Evolutionary conservation across 129 eudicot species (phyloP).

Genomic region (Daucus carota): DNA sequence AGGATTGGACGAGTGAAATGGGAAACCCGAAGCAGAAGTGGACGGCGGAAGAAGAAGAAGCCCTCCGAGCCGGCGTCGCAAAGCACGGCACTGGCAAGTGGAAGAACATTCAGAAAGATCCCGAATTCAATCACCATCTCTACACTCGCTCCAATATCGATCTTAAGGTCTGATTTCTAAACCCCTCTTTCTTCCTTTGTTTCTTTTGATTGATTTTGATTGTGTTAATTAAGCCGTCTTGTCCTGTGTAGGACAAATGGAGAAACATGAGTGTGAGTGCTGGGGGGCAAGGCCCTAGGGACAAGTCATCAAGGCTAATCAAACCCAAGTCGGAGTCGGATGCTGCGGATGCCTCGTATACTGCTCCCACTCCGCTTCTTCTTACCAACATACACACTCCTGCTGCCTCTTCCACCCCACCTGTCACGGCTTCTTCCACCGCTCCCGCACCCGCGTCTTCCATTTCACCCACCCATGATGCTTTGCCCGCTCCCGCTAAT

Average conservation of each 20-base stretch:
- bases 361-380: constrained; percentile 29
- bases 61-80: constrained; percentile 79
- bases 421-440: not conserved
- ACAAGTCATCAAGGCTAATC: constrained; percentile 52
- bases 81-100: constrained; percentile 98
- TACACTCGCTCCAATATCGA: constrained; percentile 87
- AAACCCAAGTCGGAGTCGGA: constrained; percentile 48
- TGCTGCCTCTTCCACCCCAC: not conserved
- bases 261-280: constrained; percentile 76
- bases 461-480: constrained; percentile 24
- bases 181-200: not conserved
- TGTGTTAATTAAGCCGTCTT: too few relatives aligned
- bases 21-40: constrained; percentile 96
- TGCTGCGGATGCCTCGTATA: constrained; percentile 37
- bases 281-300: constrained; percentile 69
- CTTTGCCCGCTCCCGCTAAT: constrained; percentile 33
- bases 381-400: not conserved
- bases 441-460: constrained; percentile 25
- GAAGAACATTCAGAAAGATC: constrained; percentile 86
- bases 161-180: constrained; percentile 45
- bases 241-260: constrained; percentile 65
- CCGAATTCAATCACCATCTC: constrained; percentile 60
- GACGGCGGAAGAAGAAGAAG: constrained; percentile 95
- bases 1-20: too few relatives aligned
- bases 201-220: not conserved